Conservation (phyloP, 2,329 filamentous ascomycete genomes). For the Aaosphaeria pasadenensis region DNA sequence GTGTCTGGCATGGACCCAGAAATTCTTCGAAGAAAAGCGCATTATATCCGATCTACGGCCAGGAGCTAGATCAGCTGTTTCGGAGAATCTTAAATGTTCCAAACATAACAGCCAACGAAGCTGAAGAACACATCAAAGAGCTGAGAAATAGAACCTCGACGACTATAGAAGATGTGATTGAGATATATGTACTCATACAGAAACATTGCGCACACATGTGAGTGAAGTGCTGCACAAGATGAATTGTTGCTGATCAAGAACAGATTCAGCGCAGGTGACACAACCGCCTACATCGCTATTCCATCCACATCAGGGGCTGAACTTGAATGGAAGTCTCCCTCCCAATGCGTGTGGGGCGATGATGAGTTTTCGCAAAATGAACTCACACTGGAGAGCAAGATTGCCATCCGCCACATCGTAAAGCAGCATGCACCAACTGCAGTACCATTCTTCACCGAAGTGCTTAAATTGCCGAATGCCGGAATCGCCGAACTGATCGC, state of each 20-base stretch:
- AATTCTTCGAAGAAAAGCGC: not conserved
- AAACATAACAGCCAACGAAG: not conserved
- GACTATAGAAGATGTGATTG: not conserved
- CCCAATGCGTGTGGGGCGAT: not conserved
- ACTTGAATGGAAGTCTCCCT: not conserved
- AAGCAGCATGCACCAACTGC: not conserved
- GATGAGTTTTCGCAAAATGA: not conserved
- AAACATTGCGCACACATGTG: not conserved
- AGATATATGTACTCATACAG: not conserved
- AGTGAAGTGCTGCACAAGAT: not conserved
- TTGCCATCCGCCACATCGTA: not conserved
- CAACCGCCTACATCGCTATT: not conserved
- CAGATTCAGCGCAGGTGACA: not conserved
- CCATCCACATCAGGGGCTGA: not conserved
- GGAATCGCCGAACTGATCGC: conserved; percentile 3
- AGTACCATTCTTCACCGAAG: not conserved
- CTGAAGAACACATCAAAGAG: not conserved
- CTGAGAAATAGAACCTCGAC: not conserved
- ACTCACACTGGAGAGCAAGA: not conserved
- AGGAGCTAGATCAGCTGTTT: not conserved
- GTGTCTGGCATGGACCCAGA: not conserved
- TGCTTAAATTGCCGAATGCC: not conserved
- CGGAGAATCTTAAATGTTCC: not conserved
- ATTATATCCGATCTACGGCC: not conserved
- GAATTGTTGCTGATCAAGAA: not conserved